Conservation (phyloP, 345 rosid genomes). For the Cochlearia excelsa region DNA sequence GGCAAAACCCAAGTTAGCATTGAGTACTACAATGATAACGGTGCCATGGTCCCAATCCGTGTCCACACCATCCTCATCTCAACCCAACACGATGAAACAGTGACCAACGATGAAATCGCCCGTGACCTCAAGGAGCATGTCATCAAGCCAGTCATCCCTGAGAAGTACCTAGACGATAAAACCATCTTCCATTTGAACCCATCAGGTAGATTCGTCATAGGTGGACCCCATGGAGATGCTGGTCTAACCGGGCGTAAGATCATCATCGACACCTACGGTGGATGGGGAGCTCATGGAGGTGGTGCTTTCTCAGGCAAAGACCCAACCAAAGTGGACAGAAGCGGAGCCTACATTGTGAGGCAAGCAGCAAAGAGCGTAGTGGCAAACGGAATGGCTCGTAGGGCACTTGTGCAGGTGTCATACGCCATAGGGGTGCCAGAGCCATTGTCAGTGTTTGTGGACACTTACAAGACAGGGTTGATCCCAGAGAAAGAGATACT, state of each 20-base stretch:
- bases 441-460: slow-evolving; percentile 43
- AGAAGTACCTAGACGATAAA: slow-evolving; percentile 71
- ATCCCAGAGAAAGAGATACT: slow-evolving; percentile 42
- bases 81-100: slow-evolving; percentile 41
- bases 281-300: slow-evolving; percentile 35
- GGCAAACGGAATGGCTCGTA: slow-evolving; percentile 31
- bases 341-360: slow-evolving; percentile 70
- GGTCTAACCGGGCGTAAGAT: slow-evolving; percentile 81
- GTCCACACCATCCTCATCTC: slow-evolving; percentile 43
- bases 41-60: slow-evolving; percentile 42
- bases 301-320: slow-evolving; percentile 75
- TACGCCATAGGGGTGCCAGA: slow-evolving; percentile 44
- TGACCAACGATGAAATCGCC: slow-evolving; percentile 43
- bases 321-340: slow-evolving; percentile 1
- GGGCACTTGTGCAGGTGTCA: slow-evolving; percentile 38
- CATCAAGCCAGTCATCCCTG: slow-evolving; percentile 69
- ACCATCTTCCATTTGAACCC: slow-evolving; percentile 87
- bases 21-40: slow-evolving; percentile 39
- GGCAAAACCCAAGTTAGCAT: slow-evolving; percentile 43
- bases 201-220: slow-evolving; percentile 77
- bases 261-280: slow-evolving; percentile 61
- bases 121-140: slow-evolving; percentile 51
- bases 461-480: slow-evolving; percentile 37
- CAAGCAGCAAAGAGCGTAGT: slow-evolving; percentile 44
- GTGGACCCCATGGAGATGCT: slow-evolving; percentile 78